Base-by-base conservation (phyloP, 805 yeast genomes). In the Saccharomyces paradoxus region DNA sequence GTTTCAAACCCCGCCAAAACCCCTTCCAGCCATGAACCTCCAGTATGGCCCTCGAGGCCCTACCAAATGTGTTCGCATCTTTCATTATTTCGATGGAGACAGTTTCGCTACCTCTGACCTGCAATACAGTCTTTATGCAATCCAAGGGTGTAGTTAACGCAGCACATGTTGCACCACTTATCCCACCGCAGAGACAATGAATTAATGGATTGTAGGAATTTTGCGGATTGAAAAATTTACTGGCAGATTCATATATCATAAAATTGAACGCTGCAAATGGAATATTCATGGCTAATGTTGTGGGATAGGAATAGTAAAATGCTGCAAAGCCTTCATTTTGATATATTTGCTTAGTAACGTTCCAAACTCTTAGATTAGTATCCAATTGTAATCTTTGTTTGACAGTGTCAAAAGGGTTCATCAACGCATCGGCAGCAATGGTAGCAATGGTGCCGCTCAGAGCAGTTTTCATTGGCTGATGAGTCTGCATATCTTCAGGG, bases 211-310 rank as follows among this genome's bases (percentile, higher is more conserved):
- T 92, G 73, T 92, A 90, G 31, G 69, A 68, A 60, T 84, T 81
- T 37, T 78, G 70, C 1, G 98, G 97, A 68, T 94, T 94, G 55
- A 92, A 75, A 17, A 85, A 57, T 58, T 84, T 81, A n/a, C 91
- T 82, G 7, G 86, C 76, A 55, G 87, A 83, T 69, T 92, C 99
- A 73, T 92, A 92, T 52, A 92, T 84, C 55, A 95, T 92, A 68
- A 92, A 94, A 69, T 92, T 94, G 63, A 90, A 80, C 7, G 96
- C 96, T 8, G 97, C 92, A 75, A 91, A 91, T 32, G 99, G 99
- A 14, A 92, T 85, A 68, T 87, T 91, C 80, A 96, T 85, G 63
- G 87, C 80, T 58, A 92, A 74, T 0, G 98, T 94, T 21, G 98
- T 90, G 51, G 98, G 98, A 68, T 94, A 92, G 10, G 96, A 88